phyloP scores from a whole-genome alignment of 2,329 filamentous ascomycete genomes.

The Colletotrichum zoysiae region DNA sequence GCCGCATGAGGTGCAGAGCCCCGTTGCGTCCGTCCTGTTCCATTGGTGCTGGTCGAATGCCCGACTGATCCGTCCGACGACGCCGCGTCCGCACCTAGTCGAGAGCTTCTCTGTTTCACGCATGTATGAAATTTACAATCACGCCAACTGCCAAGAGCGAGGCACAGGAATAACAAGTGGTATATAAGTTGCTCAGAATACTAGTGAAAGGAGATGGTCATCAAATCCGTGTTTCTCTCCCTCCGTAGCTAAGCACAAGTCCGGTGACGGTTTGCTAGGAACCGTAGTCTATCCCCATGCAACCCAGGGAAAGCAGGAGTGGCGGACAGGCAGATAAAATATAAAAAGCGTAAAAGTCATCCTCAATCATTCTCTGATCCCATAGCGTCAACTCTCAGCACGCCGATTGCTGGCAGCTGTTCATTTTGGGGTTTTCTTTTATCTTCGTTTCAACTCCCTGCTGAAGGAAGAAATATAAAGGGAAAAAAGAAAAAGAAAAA shows the following conservation, averaged over 20 bases:
- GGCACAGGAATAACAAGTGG: neutral
- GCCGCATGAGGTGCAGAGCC: neutral
- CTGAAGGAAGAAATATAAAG: conserved; percentile 27
- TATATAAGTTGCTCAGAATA: conserved; percentile 6
- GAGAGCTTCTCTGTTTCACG: neutral
- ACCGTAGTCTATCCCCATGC: conserved; percentile 55
- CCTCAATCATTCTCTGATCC: conserved; percentile 46
- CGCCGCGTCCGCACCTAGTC: neutral
- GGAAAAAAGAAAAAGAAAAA: conserved; percentile 40
- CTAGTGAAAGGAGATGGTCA: neutral
- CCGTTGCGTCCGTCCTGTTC: neutral
- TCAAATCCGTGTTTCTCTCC: conserved; percentile 30
- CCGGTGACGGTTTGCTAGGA: conserved; percentile 57
- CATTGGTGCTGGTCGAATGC: neutral
- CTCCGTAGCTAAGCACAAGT: conserved; percentile 45
- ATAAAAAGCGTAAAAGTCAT: conserved; percentile 34
- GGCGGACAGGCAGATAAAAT: conserved; percentile 22
- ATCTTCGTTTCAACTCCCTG: conserved; percentile 43
- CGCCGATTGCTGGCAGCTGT: conserved; percentile 34
- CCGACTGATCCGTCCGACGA: no score
- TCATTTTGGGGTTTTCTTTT: conserved; percentile 43
- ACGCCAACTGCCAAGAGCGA: neutral
- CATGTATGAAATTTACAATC: neutral
- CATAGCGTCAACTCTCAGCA: conserved; percentile 33
- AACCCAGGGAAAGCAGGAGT: conserved; percentile 40